These are phyloP conservation scores for Eucalyptus guilfoylei DNA, from an alignment of 345 rosid genomes.

Conservation along the genomic window DNA sequence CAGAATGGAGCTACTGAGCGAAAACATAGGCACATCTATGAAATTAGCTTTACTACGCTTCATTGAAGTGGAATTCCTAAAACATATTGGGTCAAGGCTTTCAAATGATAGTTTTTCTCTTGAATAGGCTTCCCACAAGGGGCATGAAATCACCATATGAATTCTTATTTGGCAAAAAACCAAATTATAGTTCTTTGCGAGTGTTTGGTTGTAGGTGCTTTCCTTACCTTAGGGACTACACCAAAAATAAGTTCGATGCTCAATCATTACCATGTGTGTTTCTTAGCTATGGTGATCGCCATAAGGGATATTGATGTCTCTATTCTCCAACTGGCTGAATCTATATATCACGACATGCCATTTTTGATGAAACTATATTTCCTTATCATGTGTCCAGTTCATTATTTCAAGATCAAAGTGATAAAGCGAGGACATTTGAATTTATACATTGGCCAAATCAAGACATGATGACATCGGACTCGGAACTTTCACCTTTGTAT, in stretches of 20 bases:
- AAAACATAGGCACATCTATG: too few species aligned
- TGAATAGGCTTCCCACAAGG: neutral
- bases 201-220: neutral
- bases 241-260: neutral
- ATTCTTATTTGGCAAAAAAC: neutral
- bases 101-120: neutral
- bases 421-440: neutral
- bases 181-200: neutral
- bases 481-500: neutral
- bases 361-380: too few species aligned
- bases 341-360: neutral
- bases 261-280: neutral
- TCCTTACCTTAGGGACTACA: neutral
- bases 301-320: neutral
- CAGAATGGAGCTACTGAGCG: too few species aligned
- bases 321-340: too few species aligned
- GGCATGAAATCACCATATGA: neutral
- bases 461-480: too few species aligned
- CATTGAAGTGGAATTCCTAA: neutral
- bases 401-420: neutral
- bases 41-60: too few species aligned
- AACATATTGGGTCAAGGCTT: neutral
- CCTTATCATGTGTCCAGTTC: neutral
- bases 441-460: neutral
- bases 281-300: neutral